Conservation (phyloP, 306 rosid species). For the Castanea mollissima region DNA sequence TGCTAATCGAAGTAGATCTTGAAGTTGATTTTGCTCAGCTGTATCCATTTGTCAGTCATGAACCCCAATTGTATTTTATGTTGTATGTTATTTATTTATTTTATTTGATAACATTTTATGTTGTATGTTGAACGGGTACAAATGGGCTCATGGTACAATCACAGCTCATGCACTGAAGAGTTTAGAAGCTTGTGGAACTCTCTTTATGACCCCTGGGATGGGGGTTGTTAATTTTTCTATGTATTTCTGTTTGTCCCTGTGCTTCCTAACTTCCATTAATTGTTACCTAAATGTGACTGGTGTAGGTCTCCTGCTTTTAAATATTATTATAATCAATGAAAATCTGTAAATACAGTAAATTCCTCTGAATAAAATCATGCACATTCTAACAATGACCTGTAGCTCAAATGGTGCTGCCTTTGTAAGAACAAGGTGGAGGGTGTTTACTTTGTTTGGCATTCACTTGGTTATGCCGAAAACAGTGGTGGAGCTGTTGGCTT, state of each 20-base stretch:
- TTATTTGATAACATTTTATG: neutral
- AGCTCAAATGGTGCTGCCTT: too few species aligned
- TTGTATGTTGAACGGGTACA: slow-evolving; percentile 56
- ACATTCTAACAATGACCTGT: neutral
- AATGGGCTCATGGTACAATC: slow-evolving; percentile 76
- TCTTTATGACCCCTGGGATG: slow-evolving; percentile 86
- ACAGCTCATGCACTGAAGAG: slow-evolving; percentile 76
- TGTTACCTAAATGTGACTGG: neutral
- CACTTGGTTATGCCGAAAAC: too few species aligned
- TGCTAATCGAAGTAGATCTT: neutral
- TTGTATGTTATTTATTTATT: neutral
- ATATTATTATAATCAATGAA: neutral
- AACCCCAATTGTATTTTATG: neutral
- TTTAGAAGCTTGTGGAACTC: slow-evolving; percentile 94
- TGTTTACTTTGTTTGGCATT: too few species aligned
- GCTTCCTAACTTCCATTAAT: slow-evolving; percentile 11
- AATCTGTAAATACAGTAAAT: neutral
- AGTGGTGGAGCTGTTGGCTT: too few species aligned
- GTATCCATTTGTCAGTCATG: neutral
- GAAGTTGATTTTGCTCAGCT: neutral
- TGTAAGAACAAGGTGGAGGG: too few species aligned
- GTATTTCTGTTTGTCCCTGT: neutral
- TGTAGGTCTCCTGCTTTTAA: neutral
- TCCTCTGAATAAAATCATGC: neutral
- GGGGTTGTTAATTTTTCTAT: slow-evolving; percentile 53